Evolutionary conservation across 2,329 filamentous ascomycete species (phyloP).

Genomic region (Penicillium sp.): DNA sequence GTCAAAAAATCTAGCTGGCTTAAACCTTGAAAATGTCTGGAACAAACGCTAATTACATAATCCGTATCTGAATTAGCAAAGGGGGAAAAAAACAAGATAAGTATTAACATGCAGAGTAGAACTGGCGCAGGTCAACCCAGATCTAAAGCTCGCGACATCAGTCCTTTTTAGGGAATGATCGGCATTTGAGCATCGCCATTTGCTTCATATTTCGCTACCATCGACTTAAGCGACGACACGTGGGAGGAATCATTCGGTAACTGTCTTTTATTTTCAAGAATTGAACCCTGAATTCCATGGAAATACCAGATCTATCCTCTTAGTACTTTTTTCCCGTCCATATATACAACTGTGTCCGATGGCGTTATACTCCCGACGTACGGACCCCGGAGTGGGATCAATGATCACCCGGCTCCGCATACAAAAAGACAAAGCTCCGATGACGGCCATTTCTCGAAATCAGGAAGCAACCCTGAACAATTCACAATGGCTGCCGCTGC

Average conservation of each 20-base stretch:
- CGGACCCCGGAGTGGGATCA: slow-evolving; percentile 24
- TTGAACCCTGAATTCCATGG: no score
- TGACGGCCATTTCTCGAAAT: slow-evolving; percentile 26
- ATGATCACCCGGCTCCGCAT: slow-evolving; percentile 20
- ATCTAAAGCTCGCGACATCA: slow-evolving; percentile 2
- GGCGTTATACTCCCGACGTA: slow-evolving; percentile 8
- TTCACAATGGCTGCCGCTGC: slow-evolving; percentile 55
- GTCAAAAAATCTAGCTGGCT: background rate
- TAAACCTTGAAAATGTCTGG: background rate
- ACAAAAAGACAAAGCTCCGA: slow-evolving; percentile 31
- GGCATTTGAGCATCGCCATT: background rate
- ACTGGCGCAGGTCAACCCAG: background rate
- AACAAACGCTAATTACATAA: background rate
- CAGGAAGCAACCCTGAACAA: slow-evolving; percentile 20
- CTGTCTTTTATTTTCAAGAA: no score
- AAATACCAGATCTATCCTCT: background rate
- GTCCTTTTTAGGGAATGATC: slow-evolving; percentile 3
- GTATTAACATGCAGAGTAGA: background rate
- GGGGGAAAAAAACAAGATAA: background rate
- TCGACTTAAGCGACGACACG: background rate
- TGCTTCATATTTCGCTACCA: background rate
- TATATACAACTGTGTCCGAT: background rate
- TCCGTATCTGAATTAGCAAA: background rate
- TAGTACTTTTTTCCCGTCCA: background rate
- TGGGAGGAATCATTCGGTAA: no score